These are phyloP conservation scores for Pouteria glomerata DNA, from an alignment of 148 eudicot species.

Conservation along the genomic window DNA sequence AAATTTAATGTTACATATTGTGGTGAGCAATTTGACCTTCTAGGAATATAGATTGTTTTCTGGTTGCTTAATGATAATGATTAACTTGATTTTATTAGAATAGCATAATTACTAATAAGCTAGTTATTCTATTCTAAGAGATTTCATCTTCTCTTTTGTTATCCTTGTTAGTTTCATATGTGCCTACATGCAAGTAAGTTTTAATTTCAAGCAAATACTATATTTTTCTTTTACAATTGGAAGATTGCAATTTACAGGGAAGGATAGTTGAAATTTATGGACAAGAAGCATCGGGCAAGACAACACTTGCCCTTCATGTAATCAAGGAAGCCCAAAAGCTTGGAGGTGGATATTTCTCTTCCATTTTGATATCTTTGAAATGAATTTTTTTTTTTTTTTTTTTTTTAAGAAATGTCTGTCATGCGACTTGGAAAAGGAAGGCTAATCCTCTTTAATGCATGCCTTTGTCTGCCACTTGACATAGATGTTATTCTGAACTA, in stretches of 20 bases:
- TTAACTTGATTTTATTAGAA: no score
- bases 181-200: background rate
- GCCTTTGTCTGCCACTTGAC: background rate
- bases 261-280: conserved; percentile 96
- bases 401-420: no score
- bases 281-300: conserved; percentile 97
- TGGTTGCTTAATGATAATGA: background rate
- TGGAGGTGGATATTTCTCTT: conserved; percentile 59
- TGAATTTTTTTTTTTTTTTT: no score
- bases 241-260: no score
- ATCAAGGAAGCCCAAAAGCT: conserved; percentile 95
- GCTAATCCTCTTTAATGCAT: background rate
- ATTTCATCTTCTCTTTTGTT: background rate
- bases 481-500: background rate
- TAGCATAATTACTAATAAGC: no score
- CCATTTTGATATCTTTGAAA: background rate
- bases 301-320: conserved; percentile 86
- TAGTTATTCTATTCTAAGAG: no score
- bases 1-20: background rate
- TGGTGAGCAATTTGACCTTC: background rate
- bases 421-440: background rate
- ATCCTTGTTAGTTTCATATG: background rate
- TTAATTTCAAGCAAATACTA: background rate
- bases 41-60: background rate
- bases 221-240: background rate